Percentiles rank a stretch among this genome's conserved stretches.
phyloP scores from a whole-genome alignment of 805 yeast species.

The Candida endomychidarum region DNA sequence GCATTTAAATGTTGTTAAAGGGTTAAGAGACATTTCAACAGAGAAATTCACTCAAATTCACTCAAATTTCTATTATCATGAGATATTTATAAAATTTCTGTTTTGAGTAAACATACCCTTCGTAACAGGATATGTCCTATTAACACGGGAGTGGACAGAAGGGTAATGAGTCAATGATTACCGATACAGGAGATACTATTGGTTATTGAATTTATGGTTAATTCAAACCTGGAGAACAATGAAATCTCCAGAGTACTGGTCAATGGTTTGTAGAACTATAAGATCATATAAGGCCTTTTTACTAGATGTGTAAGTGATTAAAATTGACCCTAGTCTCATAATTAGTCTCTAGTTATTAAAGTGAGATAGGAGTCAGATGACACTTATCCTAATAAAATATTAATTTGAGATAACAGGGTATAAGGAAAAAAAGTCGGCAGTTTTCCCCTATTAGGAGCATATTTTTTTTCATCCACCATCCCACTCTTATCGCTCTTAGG shows the following conservation, averaged over 20 bases:
- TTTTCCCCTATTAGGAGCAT: not conserved
- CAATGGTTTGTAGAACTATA: too few species aligned
- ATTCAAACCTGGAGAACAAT: slow-evolving; percentile 1
- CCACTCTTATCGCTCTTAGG: too few species aligned
- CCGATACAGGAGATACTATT: slow-evolving; percentile 7
- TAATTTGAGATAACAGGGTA: not conserved
- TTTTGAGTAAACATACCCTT: not conserved
- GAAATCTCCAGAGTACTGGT: too few species aligned
- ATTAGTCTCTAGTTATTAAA: too few species aligned
- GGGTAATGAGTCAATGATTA: slow-evolving; percentile 1
- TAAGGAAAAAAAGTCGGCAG: slow-evolving; percentile 1
- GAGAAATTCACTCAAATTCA: not conserved
- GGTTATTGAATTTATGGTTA: not conserved
- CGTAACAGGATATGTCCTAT: not conserved
- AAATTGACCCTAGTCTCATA: too few species aligned
- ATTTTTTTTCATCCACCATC: not conserved
- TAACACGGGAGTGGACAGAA: not conserved
- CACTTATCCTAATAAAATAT: not conserved
- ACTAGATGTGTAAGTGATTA: too few species aligned
- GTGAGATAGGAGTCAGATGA: too few species aligned
- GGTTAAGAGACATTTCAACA: not conserved
- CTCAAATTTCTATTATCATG: slow-evolving; percentile 3
- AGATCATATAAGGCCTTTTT: too few species aligned
- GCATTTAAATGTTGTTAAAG: too few species aligned
- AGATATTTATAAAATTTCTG: slow-evolving; percentile 2